phyloP scores from a whole-genome alignment of 176 grass and related monocot species.

The Eragrostis curvula region DNA sequence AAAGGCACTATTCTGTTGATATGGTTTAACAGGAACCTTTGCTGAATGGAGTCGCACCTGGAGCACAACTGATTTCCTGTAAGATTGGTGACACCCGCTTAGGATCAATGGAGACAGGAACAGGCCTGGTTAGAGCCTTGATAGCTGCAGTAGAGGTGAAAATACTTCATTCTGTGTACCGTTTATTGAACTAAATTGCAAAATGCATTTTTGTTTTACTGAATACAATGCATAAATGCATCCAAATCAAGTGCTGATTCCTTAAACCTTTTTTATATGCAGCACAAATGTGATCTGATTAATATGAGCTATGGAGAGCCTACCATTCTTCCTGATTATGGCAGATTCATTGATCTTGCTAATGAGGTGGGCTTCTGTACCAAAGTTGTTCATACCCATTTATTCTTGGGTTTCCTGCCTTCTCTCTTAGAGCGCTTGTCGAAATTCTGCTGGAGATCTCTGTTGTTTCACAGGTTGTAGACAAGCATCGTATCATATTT shows the following conservation, averaged over 20 bases:
- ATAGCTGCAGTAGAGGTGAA: constrained; percentile 95
- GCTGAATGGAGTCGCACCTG: constrained; percentile 94
- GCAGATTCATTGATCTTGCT: constrained; percentile 95
- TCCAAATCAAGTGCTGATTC: constrained; percentile 20
- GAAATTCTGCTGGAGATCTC: no score
- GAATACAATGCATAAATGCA: constrained; percentile 19
- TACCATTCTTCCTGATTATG: constrained; percentile 95
- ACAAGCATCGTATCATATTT: constrained; percentile 93
- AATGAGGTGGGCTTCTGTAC: constrained; percentile 72
- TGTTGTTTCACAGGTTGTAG: constrained; percentile 72
- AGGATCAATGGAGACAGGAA: constrained; percentile 99
- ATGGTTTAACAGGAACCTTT: constrained; percentile 73
- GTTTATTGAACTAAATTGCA: constrained; percentile 34
- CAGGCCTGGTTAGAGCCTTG: constrained; percentile 85
- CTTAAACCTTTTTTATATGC: constrained; percentile 54
- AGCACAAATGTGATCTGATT: constrained; percentile 99
- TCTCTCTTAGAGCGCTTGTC: constrained; percentile 3
- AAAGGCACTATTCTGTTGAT: constrained; percentile 28
- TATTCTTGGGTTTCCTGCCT: constrained; percentile 21
- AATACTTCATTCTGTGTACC: constrained; percentile 33
- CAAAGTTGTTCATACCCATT: constrained; percentile 26
- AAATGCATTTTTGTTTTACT: constrained; percentile 33
- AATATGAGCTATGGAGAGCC: constrained; percentile 99
- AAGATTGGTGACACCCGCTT: constrained; percentile 97
- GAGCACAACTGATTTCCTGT: constrained; percentile 96